Base-by-base conservation (phyloP, 805 yeast genomes). In the Yarrowia yakushimensis region DNA sequence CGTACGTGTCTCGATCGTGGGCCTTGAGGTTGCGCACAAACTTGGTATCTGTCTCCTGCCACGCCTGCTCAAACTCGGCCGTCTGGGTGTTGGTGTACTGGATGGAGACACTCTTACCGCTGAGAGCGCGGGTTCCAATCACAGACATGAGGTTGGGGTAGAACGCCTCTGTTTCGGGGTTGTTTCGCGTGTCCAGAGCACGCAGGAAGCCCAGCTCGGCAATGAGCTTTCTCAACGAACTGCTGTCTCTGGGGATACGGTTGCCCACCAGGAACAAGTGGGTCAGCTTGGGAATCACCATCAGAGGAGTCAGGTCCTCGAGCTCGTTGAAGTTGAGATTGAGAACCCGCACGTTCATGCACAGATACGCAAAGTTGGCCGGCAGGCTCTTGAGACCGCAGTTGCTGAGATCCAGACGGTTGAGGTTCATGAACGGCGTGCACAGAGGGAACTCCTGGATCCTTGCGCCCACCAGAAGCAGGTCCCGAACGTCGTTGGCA, bases 381-480 rank as follows among this genome's bases (percentile, higher is more conserved):
- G 77, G 76, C 25, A 73, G 60, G 8, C 31, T 42, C 20, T 50
- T 48, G 8, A 73, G 62, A 3, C 66, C 66, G 17, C 69, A 65
- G 9, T 70, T 65, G 9, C 71, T 68, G 11, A 73, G 63, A 41
- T 73, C 77, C 42, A 73, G 66, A 13, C 63, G 55, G 34, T 71
- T 71, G 31, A 74, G 65, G 48, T 71, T 73, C 64, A 72, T 59
- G 60, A 70, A 73, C 15, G 69, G 69, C 42, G 69, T 67, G 17
- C 43, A 30, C 30, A 70, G 60, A 13, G 62, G 65, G 13, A 70
- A 45, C 15, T 50, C 63, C 6, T 41, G 27, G 22, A 69, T 63
- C 18, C 55, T 33, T 30, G 66, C 68, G 2, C 82, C 82, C 0
- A 83, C 77, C 30, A 81, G 61, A 63, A 77, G 77, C 33, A 81